Evolutionary conservation across 2,329 filamentous ascomycete genomes (phyloP).

Genomic region (Coleophoma eucalyptorum): DNA sequence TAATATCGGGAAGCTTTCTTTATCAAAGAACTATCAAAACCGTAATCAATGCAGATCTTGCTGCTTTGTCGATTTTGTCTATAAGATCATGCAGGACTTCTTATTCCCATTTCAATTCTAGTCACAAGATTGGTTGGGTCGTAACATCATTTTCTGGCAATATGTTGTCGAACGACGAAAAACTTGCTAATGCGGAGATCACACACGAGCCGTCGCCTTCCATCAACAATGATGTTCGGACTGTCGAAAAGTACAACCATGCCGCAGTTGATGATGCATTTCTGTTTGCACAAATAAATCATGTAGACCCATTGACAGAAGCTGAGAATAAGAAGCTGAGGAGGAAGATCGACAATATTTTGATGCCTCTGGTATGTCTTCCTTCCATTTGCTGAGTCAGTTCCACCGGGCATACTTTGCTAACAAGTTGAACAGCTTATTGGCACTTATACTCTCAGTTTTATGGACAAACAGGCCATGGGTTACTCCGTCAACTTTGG

Average conservation of each 20-base stretch:
- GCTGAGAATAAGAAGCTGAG: not conserved
- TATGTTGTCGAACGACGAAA: too few relatives aligned
- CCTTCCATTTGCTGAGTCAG: too few relatives aligned
- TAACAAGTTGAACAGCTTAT: not conserved
- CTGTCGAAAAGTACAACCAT: not conserved
- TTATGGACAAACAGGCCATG: conserved; percentile 33
- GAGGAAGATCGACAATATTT: not conserved
- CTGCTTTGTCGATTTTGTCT: too few relatives aligned
- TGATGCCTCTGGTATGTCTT: not conserved
- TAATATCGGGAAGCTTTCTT: too few relatives aligned
- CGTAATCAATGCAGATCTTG: too few relatives aligned
- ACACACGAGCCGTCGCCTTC: not conserved
- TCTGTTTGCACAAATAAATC: not conserved
- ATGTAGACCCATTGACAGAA: not conserved
- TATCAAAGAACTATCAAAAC: too few relatives aligned
- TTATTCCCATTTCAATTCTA: too few relatives aligned
- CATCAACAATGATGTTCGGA: not conserved
- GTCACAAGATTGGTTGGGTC: too few relatives aligned
- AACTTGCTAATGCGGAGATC: too few relatives aligned
- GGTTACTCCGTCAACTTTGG: conserved; percentile 42
- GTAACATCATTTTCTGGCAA: too few relatives aligned
- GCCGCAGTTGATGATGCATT: not conserved
- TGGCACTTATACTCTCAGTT: conserved; percentile 29
- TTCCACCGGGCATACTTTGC: too few relatives aligned
- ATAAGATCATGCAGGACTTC: too few relatives aligned